Evolutionary conservation across 2,329 filamentous ascomycete species (phyloP), one percentile per base, ranked within the genome.

Genomic region (Fusarium brachygibbosum): DNA sequence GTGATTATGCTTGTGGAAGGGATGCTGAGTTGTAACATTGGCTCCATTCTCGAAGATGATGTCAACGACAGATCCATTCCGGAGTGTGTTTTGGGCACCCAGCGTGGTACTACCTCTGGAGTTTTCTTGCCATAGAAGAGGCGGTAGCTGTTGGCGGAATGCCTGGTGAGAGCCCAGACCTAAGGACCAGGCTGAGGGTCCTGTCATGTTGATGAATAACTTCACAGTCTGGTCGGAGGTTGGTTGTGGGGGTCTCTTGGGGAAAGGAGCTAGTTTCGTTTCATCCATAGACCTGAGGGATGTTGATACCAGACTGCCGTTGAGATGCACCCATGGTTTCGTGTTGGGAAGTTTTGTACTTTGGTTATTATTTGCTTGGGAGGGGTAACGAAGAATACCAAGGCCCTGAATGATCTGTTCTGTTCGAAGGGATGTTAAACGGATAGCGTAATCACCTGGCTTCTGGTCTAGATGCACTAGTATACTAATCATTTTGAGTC

Each of bases 81-180:
- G 6, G 10, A 49, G 46, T 2, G 12, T 4, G 2, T 49, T 49
- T 6, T 35, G 46, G 5, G 12, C 17, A 11, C 45, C 45, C 7
- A 49, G 12, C 1, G 46, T 49, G 1, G 46, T 49, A 16, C 31
- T 16, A 7, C 46, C 46, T 25, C 46, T 25, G 2, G 46, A 49
- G 6, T 19, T 2, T 1, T 49, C 8, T 6, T 49, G 16, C 46
- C 46, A 49, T 8, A 49, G 16, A 35, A 49, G 21, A 25, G 46
- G 46, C 5, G 46, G 46, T 1, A 49, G 12, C 12, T 49, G 46
- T 19, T 49, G 46, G 2, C 46, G 46, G 16, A 49, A 49, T 19
- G 46, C 46, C 11, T 49, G 46, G 13, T 49, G 46, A 23, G 46
- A 49, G 17, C 46, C 46, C 8, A 49, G 46, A 11, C 46, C 46